A percentile compares a stretch with the other conserved stretches of the same genome.
phyloP scores from a whole-genome alignment of 208 protist species.

The Acanthamoeba royreba region DNA sequence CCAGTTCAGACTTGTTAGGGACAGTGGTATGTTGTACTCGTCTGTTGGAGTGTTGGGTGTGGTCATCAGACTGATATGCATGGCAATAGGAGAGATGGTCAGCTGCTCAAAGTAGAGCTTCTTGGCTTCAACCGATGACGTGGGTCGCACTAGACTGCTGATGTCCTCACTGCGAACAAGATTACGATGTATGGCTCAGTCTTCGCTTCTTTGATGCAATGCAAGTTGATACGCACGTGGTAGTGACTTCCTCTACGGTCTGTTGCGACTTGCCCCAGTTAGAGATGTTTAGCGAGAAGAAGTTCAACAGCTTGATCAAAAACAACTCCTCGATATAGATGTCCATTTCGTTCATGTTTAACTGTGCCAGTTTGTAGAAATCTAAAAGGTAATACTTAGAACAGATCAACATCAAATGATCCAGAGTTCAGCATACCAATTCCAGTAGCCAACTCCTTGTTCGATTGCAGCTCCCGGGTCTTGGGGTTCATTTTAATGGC shows the following conservation, averaged over 20 bases:
- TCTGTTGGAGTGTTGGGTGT: not conserved
- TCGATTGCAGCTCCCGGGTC: not conserved
- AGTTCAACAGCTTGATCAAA: conserved; percentile 32
- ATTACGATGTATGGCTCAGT: not conserved
- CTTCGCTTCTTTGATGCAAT: not conserved
- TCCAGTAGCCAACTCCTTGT: not conserved
- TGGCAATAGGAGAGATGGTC: conserved; percentile 47
- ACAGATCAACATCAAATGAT: not conserved
- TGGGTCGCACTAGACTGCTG: not conserved
- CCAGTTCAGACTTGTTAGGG: not conserved
- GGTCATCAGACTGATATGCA: conserved; percentile 54
- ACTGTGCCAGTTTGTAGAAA: not conserved
- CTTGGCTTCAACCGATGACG: not conserved
- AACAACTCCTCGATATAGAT: conserved; percentile 35
- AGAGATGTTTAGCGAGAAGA: conserved; percentile 30
- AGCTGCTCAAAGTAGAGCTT: conserved; percentile 64
- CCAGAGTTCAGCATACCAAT: not conserved
- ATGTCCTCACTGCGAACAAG: not conserved
- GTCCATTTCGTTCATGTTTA: conserved; percentile 40
- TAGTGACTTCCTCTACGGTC: conserved; percentile 21
- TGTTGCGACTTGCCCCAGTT: conserved; percentile 9
- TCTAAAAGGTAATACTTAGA: not conserved
- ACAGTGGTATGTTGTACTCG: not conserved
- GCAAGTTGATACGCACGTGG: not conserved
- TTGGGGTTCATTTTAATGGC: not conserved